A percentile compares a stretch with the other conserved stretches of the same genome.
Conservation (phyloP, 176 grass and related monocot species). For the Cenchrus fungigraminus region DNA sequence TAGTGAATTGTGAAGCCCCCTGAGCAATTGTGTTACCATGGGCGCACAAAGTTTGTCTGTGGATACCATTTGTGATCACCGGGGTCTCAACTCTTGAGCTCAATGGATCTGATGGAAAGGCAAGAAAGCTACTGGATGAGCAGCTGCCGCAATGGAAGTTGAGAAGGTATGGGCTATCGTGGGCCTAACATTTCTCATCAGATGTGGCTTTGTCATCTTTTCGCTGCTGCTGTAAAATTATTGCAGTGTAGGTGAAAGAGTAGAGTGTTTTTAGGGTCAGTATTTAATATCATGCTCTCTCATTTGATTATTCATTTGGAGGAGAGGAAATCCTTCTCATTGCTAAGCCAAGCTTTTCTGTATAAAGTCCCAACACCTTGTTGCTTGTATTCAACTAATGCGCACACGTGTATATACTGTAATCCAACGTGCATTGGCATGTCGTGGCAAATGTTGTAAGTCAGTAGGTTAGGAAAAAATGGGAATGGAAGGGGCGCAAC, state of each 20-base stretch:
- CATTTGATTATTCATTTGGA: slow-evolving; percentile 69
- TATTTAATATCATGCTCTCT: slow-evolving; percentile 57
- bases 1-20: slow-evolving; percentile 27
- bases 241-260: slow-evolving; percentile 54
- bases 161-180: not conserved
- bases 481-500: slow-evolving; percentile 24
- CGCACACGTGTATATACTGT: slow-evolving; percentile 53
- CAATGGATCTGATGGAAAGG: slow-evolving; percentile 38
- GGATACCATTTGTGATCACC: slow-evolving; percentile 20
- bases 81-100: slow-evolving; percentile 19
- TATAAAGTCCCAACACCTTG: slow-evolving; percentile 52
- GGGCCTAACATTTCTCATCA: slow-evolving; percentile 28
- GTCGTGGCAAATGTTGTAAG: slow-evolving; percentile 41
- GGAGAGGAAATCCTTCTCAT: slow-evolving; percentile 53
- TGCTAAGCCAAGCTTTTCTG: slow-evolving; percentile 50
- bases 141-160: slow-evolving; percentile 20
- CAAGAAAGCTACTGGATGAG: slow-evolving; percentile 30
- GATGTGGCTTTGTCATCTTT: slow-evolving; percentile 38
- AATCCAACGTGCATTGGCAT: slow-evolving; percentile 39
- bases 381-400: slow-evolving; percentile 55
- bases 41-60: slow-evolving; percentile 37
- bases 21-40: slow-evolving; percentile 34
- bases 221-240: slow-evolving; percentile 56
- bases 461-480: slow-evolving; percentile 46
- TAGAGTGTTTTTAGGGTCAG: slow-evolving; percentile 59